Conservation (phyloP, 2,329 filamentous ascomycete genomes). For the Xylaria sp. region DNA sequence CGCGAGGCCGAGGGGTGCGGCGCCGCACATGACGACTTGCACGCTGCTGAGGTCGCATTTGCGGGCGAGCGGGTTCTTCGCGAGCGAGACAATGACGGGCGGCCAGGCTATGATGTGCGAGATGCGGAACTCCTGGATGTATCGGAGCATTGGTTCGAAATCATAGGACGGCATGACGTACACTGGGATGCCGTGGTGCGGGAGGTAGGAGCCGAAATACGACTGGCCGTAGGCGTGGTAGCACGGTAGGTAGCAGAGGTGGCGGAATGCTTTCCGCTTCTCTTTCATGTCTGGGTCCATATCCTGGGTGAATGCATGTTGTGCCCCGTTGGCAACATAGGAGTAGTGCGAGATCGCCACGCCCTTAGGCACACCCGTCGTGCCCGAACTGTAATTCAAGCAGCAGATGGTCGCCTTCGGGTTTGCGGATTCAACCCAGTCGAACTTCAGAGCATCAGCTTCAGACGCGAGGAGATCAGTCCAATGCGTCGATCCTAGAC, state of each 20-base stretch:
- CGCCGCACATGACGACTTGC: slow-evolving; percentile 52
- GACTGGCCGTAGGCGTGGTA: slow-evolving; percentile 72
- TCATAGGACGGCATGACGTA: slow-evolving; percentile 79
- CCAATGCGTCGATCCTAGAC: slow-evolving; percentile 29
- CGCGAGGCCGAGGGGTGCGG: slow-evolving; percentile 61
- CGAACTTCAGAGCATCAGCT: slow-evolving; percentile 48
- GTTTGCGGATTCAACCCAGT: slow-evolving; percentile 55
- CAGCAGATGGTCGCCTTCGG: slow-evolving; percentile 53
- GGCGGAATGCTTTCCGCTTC: slow-evolving; percentile 35
- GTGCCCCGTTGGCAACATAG: slow-evolving; percentile 65
- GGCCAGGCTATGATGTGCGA: slow-evolving; percentile 64
- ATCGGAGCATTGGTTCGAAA: slow-evolving; percentile 63
- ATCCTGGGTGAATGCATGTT: slow-evolving; percentile 47
- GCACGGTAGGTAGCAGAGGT: slow-evolving; percentile 68
- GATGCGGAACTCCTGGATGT: slow-evolving; percentile 63
- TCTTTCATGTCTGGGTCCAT: slow-evolving; percentile 45
- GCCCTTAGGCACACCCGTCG: slow-evolving; percentile 78
- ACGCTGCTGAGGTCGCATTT: slow-evolving; percentile 64
- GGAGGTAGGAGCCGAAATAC: slow-evolving; percentile 57
- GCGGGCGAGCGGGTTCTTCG: slow-evolving; percentile 62
- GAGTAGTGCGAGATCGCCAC: slow-evolving; percentile 76
- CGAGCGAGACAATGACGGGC: slow-evolving; percentile 66
- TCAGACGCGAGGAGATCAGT: slow-evolving; percentile 26
- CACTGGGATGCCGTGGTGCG: slow-evolving; percentile 55
- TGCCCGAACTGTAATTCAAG: slow-evolving; percentile 75